phyloP scores from a whole-genome alignment of 331 rosid species.

The Spiraea crenata region DNA sequence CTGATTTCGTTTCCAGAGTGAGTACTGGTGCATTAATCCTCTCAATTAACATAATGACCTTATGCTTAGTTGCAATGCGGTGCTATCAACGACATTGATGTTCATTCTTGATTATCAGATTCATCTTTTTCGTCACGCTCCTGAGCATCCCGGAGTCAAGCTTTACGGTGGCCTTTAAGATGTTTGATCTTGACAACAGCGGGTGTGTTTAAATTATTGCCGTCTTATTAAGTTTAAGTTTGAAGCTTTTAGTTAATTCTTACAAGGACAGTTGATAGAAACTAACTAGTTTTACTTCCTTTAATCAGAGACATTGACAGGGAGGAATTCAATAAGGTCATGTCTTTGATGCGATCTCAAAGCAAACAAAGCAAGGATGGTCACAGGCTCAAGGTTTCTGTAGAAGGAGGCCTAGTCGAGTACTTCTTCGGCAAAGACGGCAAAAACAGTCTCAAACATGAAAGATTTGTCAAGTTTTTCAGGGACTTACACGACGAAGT shows the following conservation, averaged over 20 bases:
- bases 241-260: not conserved
- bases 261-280: not conserved
- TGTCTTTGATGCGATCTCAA: slow-evolving; percentile 67
- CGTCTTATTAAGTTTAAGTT: not conserved
- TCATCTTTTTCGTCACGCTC: slow-evolving; percentile 69
- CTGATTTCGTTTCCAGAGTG: slow-evolving; percentile 76
- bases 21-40: slow-evolving; percentile 14
- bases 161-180: slow-evolving; percentile 73
- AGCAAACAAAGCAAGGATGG: slow-evolving; percentile 58
- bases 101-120: slow-evolving; percentile 36
- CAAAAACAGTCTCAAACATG: slow-evolving; percentile 45
- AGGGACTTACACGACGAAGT: slow-evolving; percentile 72
- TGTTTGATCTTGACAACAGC: slow-evolving; percentile 77
- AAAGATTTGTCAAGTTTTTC: slow-evolving; percentile 60
- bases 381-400: slow-evolving; percentile 34
- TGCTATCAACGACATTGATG: too few species aligned
- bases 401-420: slow-evolving; percentile 64
- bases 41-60: not conserved
- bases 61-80: too few species aligned
- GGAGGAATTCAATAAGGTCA: slow-evolving; percentile 70
- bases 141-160: slow-evolving; percentile 76
- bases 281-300: not conserved
- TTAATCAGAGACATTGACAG: slow-evolving; percentile 56
- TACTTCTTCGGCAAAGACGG: slow-evolving; percentile 75
- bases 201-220: slow-evolving; percentile 36